Base-by-base conservation (phyloP, 192 early-diverging fungal species). In the Podila epigama region DNA sequence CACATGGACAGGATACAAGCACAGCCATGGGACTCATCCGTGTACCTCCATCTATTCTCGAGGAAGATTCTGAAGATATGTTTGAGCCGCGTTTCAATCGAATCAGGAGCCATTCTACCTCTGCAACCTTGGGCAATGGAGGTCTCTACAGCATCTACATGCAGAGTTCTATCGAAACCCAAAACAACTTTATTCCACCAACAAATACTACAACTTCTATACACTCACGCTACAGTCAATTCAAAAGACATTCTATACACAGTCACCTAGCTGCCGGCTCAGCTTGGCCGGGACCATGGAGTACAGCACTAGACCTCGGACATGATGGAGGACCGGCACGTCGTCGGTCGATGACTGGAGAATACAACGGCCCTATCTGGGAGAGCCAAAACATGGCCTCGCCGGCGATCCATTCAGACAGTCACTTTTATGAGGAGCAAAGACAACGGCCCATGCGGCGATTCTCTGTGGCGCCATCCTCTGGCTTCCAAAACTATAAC, bases 91-190 rank as follows among this genome's bases (percentile, higher is more conserved):
- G 73, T 18, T 36, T 42, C 11, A 51, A 37, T 42, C 65, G 73
- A 52, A 54, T 50, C 22, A 68, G 73, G 22, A 77, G 73, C 33
- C 62, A 59, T 28, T 77, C 73, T n/a, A 77, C 73, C 13, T 77
- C 73, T 1, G 73, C 73, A 15, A 54, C 73, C 3, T 77, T 68
- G 58, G 66, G 73, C n/a, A 54, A 65, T n/a, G 64, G 65, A 32
- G 37, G 54, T 12, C 35, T 50, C 29, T 68, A 67, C n/a, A 36
- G 60, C 22, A 56, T 55, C 10, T 11, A 22, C 25, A 48, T 64
- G 18, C 57, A 41, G 3, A 63, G 35, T 50, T 58, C 50, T 10
- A 63, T 61, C 18, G 50, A 42, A 4, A 36, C 2, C 10, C 56
- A 42, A 27, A 48, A 51, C 51, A 32, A 53, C 15, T 64, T 68